Conservation (phyloP, 805 yeast genomes). For the Wickerhamiella nectarea region DNA sequence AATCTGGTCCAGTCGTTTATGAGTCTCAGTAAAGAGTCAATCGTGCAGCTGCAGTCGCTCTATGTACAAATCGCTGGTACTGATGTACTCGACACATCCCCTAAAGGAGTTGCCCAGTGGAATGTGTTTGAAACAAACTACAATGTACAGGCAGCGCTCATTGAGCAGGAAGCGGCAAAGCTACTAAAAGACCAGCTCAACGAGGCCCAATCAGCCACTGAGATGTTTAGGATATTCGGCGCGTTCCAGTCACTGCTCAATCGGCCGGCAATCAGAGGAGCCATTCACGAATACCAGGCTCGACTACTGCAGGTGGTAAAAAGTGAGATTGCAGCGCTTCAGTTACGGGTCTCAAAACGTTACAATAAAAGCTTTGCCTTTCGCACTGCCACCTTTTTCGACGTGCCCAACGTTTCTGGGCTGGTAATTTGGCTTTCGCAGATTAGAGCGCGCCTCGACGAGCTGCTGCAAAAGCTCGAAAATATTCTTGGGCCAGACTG, state of each 20-base stretch:
- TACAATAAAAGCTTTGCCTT: slow-evolving; percentile 24
- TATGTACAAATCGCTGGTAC: slow-evolving; percentile 30
- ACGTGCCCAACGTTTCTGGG: slow-evolving; percentile 36
- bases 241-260: slow-evolving; percentile 35
- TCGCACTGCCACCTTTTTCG: slow-evolving; percentile 30
- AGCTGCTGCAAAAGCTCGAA: slow-evolving; percentile 34
- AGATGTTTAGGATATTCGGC: slow-evolving; percentile 40
- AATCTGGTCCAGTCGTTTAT: slow-evolving; percentile 27
- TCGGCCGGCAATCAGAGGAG: slow-evolving; percentile 43
- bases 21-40: not conserved
- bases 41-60: slow-evolving; percentile 30
- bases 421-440: slow-evolving; percentile 42
- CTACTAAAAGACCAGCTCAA: slow-evolving; percentile 31
- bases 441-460: slow-evolving; percentile 32
- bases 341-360: slow-evolving; percentile 29
- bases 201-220: slow-evolving; percentile 25
- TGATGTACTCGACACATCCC: slow-evolving; percentile 28
- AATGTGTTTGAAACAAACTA: slow-evolving; percentile 30
- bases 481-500: slow-evolving; percentile 47
- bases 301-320: slow-evolving; percentile 37
- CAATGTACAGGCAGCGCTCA: slow-evolving; percentile 30
- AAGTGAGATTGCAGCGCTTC: slow-evolving; percentile 33
- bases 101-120: slow-evolving; percentile 33
- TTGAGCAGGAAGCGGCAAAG: slow-evolving; percentile 35
- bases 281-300: slow-evolving; percentile 46